Percentiles rank a stretch among this genome's conserved stretches.
These are phyloP conservation scores for Nicotiana noctiflora DNA, from an alignment of 257 asterid genomes.

Conservation along the genomic window DNA sequence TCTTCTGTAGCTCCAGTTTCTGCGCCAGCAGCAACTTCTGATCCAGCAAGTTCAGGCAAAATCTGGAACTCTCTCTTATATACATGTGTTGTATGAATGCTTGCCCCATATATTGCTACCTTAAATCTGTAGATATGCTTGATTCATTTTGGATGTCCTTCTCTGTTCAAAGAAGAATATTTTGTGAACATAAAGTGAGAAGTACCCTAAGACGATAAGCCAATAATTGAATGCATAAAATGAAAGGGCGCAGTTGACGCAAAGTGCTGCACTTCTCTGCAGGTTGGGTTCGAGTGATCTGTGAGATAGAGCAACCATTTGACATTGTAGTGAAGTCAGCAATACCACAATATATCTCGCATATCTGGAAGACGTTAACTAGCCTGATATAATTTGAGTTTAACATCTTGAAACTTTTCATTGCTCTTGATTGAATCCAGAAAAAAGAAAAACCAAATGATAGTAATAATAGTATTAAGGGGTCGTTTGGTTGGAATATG, in stretches of 20 bases:
- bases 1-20: conserved; percentile 52
- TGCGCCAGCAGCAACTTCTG: conserved; percentile 50
- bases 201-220: not conserved
- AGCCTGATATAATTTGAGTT: not conserved
- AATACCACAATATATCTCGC: not conserved
- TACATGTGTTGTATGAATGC: conserved; percentile 1
- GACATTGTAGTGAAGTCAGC: not conserved
- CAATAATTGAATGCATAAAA: not conserved
- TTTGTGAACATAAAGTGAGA: conserved; percentile 2
- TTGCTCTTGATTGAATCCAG: not conserved
- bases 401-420: not conserved
- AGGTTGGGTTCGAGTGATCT: not conserved
- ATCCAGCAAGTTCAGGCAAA: conserved; percentile 47
- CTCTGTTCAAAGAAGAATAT: conserved; percentile 5
- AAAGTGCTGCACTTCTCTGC: not conserved
- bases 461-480: not conserved
- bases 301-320: not conserved
- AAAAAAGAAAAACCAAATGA: not conserved
- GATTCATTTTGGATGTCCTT: not conserved
- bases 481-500: too few relatives aligned
- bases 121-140: conserved; percentile 5
- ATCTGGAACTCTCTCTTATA: not conserved
- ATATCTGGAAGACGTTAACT: not conserved
- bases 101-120: conserved; percentile 11
- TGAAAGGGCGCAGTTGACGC: not conserved